Conservation (phyloP, 2,329 filamentous ascomycete genomes). For the Leptographium lundbergii region DNA sequence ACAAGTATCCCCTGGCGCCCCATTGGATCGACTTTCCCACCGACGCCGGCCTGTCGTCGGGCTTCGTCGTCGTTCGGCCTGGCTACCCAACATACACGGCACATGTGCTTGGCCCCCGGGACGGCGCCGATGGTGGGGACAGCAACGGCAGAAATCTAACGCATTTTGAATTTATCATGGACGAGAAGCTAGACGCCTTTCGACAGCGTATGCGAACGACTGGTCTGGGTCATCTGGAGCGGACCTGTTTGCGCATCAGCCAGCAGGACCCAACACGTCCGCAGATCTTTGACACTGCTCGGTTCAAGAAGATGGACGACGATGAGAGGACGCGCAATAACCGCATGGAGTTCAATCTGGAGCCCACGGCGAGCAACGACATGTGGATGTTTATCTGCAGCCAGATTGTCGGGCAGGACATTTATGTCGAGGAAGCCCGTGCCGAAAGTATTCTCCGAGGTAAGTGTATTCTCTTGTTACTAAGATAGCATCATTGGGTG, state of each 20-base stretch:
- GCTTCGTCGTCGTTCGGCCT: background rate
- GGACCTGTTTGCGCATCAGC: background rate
- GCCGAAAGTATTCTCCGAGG: background rate
- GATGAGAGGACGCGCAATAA: background rate
- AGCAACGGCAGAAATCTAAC: background rate
- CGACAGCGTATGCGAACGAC: background rate
- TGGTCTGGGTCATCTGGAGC: background rate
- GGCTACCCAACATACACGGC: background rate
- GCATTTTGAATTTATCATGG: background rate
- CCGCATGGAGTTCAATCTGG: slow-evolving; percentile 2
- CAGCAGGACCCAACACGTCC: background rate
- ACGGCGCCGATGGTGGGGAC: background rate
- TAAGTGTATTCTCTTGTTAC: background rate
- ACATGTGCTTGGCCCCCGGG: background rate
- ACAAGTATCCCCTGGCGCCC: background rate
- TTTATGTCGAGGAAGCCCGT: background rate
- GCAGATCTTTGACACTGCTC: too few species aligned
- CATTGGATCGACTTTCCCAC: background rate
- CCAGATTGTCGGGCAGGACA: background rate
- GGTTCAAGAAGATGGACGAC: background rate
- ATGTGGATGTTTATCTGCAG: slow-evolving; percentile 3
- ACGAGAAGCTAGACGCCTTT: background rate
- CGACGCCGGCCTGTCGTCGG: background rate
- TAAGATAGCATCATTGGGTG: too few species aligned
- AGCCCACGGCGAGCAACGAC: background rate